These are phyloP conservation scores for Candida montana DNA, from an alignment of 805 yeast genomes.

Conservation along the genomic window DNA sequence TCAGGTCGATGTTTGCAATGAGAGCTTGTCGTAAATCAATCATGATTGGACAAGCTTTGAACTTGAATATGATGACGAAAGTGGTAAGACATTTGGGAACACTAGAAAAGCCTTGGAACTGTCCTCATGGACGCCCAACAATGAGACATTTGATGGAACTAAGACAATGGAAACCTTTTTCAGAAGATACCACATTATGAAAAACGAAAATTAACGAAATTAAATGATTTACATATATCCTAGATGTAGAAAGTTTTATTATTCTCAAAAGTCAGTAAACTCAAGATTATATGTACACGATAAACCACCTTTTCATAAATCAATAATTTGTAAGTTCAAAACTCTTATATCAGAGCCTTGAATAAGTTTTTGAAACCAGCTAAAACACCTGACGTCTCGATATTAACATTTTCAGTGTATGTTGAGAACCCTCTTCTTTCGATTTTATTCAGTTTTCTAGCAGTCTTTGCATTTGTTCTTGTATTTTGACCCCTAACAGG, in stretches of 20 bases:
- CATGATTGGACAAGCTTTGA: conserved; percentile 83
- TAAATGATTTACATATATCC: not conserved
- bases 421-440: conserved; percentile 48
- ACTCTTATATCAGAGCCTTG: conserved; percentile 13
- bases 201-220: not conserved
- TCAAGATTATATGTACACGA: conserved; percentile 4
- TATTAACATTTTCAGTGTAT: not conserved
- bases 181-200: conserved; percentile 35
- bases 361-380: conserved; percentile 21
- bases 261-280: too few relatives aligned
- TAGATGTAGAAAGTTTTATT: too few relatives aligned
- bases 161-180: conserved; percentile 39
- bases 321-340: not conserved
- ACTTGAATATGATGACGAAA: conserved; percentile 50
- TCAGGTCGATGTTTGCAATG: conserved; percentile 84
- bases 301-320: not conserved
- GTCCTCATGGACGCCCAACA: conserved; percentile 97
- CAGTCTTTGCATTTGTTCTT: conserved; percentile 85
- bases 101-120: conserved; percentile 87
- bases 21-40: conserved; percentile 91
- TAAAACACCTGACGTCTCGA: conserved; percentile 14
- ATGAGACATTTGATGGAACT: conserved; percentile 81
- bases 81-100: conserved; percentile 65
- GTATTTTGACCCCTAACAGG: conserved; percentile 92
- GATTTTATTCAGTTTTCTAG: conserved; percentile 74